Evolutionary conservation across 306 rosid genomes (phyloP).

Genomic region (Begonia fuchsioides): DNA sequence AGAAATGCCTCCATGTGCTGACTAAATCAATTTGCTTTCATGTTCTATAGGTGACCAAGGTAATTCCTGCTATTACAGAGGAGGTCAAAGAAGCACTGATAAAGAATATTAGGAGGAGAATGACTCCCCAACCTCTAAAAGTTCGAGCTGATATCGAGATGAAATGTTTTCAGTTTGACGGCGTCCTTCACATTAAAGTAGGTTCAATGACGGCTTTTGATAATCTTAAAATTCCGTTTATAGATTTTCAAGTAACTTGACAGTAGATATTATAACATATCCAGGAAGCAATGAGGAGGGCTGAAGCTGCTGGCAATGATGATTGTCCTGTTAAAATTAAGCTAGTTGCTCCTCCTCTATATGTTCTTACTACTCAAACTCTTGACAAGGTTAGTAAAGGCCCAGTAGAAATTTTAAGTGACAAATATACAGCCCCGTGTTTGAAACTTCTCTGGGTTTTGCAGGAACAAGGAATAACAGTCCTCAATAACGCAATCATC

Average conservation of each 20-base stretch:
- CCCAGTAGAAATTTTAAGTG: neutral
- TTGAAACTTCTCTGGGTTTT: slow-evolving; percentile 9
- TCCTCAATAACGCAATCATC: slow-evolving; percentile 54
- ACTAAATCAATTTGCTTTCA: slow-evolving; percentile 1
- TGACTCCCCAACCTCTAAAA: slow-evolving; percentile 96
- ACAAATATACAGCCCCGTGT: neutral
- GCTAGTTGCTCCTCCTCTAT: slow-evolving; percentile 93
- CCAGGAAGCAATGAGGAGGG: slow-evolving; percentile 89
- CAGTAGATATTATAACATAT: slow-evolving; percentile 4
- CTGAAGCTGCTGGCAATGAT: slow-evolving; percentile 87
- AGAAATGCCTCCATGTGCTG: slow-evolving; percentile 1
- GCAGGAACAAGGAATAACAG: slow-evolving; percentile 86
- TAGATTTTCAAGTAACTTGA: neutral
- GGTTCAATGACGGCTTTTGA: slow-evolving; percentile 19
- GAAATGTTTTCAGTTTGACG: slow-evolving; percentile 96
- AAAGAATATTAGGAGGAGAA: slow-evolving; percentile 75
- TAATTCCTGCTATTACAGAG: slow-evolving; percentile 77
- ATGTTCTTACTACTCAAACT: slow-evolving; percentile 92
- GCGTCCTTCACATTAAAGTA: slow-evolving; percentile 96
- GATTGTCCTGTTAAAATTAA: slow-evolving; percentile 97
- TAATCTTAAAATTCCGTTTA: neutral
- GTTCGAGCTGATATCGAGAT: slow-evolving; percentile 91
- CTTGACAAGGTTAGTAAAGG: slow-evolving; percentile 73
- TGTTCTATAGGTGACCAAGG: slow-evolving; percentile 47
- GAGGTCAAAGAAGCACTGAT: slow-evolving; percentile 71